These are phyloP conservation scores for Lasiosphaeria hispida DNA, from an alignment of 495 filamentous ascomycete genomes.

Conservation along the genomic window DNA sequence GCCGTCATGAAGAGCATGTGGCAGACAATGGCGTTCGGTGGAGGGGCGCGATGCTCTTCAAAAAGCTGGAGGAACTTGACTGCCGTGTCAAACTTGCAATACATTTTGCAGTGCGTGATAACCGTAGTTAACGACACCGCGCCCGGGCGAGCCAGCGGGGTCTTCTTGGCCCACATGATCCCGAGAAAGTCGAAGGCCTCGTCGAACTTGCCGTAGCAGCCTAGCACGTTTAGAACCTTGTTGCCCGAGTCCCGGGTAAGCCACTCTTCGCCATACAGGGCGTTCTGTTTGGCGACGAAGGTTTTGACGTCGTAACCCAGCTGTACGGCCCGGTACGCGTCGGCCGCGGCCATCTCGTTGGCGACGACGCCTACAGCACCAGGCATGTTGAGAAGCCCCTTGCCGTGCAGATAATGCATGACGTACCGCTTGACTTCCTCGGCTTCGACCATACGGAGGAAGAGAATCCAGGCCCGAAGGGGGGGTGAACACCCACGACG, in stretches of 20 bases:
- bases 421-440: conserved; percentile 37
- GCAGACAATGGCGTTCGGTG: conserved; percentile 20
- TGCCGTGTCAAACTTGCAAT: conserved; percentile 16
- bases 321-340: conserved; percentile 32
- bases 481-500: conserved; percentile 27
- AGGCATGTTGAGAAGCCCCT: conserved; percentile 26
- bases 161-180: conserved; percentile 16
- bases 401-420: conserved; percentile 29
- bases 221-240: conserved; percentile 32
- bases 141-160: conserved; percentile 13
- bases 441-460: conserved; percentile 38
- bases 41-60: conserved; percentile 1
- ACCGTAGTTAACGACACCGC: conserved; percentile 36
- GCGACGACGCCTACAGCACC: conserved; percentile 24
- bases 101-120: conserved; percentile 30
- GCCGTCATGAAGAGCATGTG: conserved; percentile 33
- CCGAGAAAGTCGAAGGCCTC: conserved; percentile 27
- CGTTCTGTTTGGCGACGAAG: conserved; percentile 32
- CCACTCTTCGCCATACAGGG: conserved; percentile 40
- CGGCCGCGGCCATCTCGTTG: conserved; percentile 31
- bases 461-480: conserved; percentile 38
- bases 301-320: conserved; percentile 17
- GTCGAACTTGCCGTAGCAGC: conserved; percentile 24
- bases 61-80: conserved; percentile 24
- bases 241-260: conserved; percentile 31